Conservation (phyloP, 208 protist species). For the Porcisia hertigi region DNA sequence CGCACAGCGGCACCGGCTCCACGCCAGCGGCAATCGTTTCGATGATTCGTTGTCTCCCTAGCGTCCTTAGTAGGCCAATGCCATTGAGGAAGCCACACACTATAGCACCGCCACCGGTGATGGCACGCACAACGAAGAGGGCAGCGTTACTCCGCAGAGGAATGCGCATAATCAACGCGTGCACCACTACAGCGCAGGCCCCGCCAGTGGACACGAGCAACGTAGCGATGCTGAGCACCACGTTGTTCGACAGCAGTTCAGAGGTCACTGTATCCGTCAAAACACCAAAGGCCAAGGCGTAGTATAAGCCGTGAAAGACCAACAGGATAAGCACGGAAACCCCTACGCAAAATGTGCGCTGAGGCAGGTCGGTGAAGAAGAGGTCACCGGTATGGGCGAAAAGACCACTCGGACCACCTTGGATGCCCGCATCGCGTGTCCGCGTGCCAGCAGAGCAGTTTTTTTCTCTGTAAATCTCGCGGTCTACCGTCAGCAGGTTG, state of each 20-base stretch:
- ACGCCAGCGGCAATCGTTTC: not conserved
- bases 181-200: not conserved
- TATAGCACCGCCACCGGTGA: not conserved
- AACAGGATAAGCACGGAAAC: conserved; percentile 42
- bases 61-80: not conserved
- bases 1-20: not conserved
- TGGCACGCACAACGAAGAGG: not conserved
- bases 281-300: conserved; percentile 4
- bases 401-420: conserved; percentile 29
- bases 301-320: conserved; percentile 3
- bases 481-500: conserved; percentile 48
- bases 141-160: not conserved
- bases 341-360: conserved; percentile 44
- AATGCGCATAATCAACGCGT: conserved; percentile 3
- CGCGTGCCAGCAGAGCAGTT: not conserved
- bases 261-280: not conserved
- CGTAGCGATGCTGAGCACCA: conserved; percentile 1
- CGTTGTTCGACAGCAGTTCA: not conserved
- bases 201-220: conserved; percentile 8
- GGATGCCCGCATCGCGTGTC: not conserved
- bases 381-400: conserved; percentile 59
- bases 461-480: conserved; percentile 15
- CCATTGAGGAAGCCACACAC: not conserved
- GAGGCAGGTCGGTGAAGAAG: conserved; percentile 55
- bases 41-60: not conserved